phyloP scores from a whole-genome alignment of 805 yeast genomes.

The Kluyveromyces dobzhanskii region DNA sequence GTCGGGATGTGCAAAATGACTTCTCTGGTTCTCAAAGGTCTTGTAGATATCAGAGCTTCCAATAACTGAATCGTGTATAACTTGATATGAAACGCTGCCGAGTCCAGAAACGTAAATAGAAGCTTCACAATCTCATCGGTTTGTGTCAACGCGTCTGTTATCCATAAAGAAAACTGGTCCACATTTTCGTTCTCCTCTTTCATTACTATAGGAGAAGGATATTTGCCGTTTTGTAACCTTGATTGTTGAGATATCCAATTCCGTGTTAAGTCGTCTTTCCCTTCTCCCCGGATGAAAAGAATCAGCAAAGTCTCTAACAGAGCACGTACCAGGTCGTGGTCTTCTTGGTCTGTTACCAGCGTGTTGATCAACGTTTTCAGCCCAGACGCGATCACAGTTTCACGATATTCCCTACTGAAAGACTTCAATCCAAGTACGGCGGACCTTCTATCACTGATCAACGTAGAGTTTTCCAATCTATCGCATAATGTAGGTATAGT shows the following conservation, averaged over 20 bases:
- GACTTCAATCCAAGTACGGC: slow-evolving; percentile 87
- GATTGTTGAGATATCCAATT: slow-evolving; percentile 71
- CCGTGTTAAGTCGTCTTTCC: slow-evolving; percentile 53
- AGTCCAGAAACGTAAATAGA: slow-evolving; percentile 40
- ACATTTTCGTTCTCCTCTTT: slow-evolving; percentile 40
- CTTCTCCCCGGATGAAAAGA: slow-evolving; percentile 64
- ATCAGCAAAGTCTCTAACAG: slow-evolving; percentile 79
- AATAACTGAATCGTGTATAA: slow-evolving; percentile 77
- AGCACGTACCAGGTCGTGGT: slow-evolving; percentile 65
- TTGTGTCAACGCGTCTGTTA: slow-evolving; percentile 87
- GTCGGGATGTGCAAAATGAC: slow-evolving; percentile 64
- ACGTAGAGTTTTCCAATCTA: slow-evolving; percentile 70
- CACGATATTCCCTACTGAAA: slow-evolving; percentile 82
- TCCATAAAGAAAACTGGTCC: slow-evolving; percentile 90
- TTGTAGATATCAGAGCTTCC: slow-evolving; percentile 71
- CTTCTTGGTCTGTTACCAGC: slow-evolving; percentile 57
- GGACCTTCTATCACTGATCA: slow-evolving; percentile 79
- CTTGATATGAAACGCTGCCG: slow-evolving; percentile 66
- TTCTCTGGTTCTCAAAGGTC: slow-evolving; percentile 69
- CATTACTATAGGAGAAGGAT: slow-evolving; percentile 62
- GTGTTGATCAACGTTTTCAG: slow-evolving; percentile 63
- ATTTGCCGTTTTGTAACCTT: slow-evolving; percentile 65
- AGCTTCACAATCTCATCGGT: slow-evolving; percentile 34
- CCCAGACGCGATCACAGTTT: slow-evolving; percentile 82
- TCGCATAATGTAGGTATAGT: slow-evolving; percentile 86